These are phyloP conservation scores for Paracorniculantispora psalliotae DNA, from an alignment of 2,329 filamentous ascomycete genomes.

Conservation along the genomic window DNA sequence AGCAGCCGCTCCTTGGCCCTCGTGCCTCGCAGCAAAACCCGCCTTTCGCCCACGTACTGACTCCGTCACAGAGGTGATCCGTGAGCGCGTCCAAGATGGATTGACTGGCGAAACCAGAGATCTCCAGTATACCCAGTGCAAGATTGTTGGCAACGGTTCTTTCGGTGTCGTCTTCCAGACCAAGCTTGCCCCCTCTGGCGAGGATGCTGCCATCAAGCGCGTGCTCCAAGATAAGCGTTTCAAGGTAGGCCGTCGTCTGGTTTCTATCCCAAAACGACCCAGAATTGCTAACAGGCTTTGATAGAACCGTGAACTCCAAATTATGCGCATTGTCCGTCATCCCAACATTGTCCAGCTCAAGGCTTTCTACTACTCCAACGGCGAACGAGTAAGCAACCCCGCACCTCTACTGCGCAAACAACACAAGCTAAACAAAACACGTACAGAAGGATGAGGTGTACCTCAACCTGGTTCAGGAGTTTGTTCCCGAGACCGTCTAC, in stretches of 20 bases:
- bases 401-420: not conserved
- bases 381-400: slow-evolving; percentile 72
- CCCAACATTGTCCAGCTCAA: slow-evolving; percentile 99
- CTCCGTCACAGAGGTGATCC: slow-evolving; percentile 73
- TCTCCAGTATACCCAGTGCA: slow-evolving; percentile 97
- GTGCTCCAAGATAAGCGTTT: slow-evolving; percentile 99
- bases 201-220: slow-evolving; percentile 98
- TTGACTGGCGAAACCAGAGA: slow-evolving; percentile 94
- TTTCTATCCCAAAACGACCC: not conserved
- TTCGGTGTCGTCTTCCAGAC: slow-evolving; percentile 99
- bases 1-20: slow-evolving; percentile 25
- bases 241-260: slow-evolving; percentile 62
- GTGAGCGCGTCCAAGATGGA: slow-evolving; percentile 98
- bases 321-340: slow-evolving; percentile 98
- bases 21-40: not conserved
- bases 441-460: slow-evolving; percentile 93
- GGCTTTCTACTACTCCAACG: slow-evolving; percentile 99
- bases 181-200: slow-evolving; percentile 93
- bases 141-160: slow-evolving; percentile 98
- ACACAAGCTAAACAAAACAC: slow-evolving; percentile 7
- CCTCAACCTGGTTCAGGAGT: slow-evolving; percentile 96
- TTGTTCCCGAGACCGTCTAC: slow-evolving; percentile 97
- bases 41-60: slow-evolving; percentile 19
- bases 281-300: slow-evolving; percentile 16
- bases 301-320: slow-evolving; percentile 97